Evolutionary conservation across 768 basidiomycete genomes (phyloP).

Genomic region (Macrolepiota dolichaula): DNA sequence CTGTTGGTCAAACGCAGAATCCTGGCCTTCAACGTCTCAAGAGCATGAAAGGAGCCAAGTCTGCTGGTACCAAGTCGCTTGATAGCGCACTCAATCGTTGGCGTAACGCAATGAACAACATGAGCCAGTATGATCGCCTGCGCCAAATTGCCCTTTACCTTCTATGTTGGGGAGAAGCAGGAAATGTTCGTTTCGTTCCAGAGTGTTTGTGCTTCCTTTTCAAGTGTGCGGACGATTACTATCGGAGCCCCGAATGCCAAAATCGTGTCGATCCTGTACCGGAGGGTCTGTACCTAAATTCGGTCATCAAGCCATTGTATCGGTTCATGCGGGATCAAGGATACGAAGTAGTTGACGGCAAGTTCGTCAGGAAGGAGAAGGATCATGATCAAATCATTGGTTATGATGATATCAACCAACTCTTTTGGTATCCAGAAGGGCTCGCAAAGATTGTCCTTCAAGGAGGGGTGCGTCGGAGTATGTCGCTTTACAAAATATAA

Average conservation of each 20-base stretch:
- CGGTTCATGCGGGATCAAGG: conserved; percentile 96
- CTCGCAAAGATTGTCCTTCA: conserved; percentile 86
- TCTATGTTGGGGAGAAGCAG: conserved; percentile 97
- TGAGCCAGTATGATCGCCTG: conserved; percentile 98
- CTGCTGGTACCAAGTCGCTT: conserved; percentile 68
- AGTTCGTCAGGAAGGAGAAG: conserved; percentile 90
- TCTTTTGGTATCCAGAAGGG: conserved; percentile 99
- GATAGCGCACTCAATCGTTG: conserved; percentile 93
- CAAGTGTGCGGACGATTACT: conserved; percentile 99
- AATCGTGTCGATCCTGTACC: conserved; percentile 89
- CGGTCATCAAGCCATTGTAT: conserved; percentile 93
- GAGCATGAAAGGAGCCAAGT: conserved; percentile 64
- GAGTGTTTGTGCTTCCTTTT: conserved; percentile 99
- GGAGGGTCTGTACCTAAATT: conserved; percentile 89
- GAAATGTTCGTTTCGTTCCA: conserved; percentile 95
- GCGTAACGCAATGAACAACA: conserved; percentile 98
- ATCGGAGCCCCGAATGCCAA: conserved; percentile 97
- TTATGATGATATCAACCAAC: conserved; percentile 99
- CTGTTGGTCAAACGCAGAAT: conserved; percentile 92
- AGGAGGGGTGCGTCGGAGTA: conserved; percentile 67
- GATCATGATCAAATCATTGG: conserved; percentile 96
- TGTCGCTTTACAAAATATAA: conserved; percentile 1
- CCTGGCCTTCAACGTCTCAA: conserved; percentile 88
- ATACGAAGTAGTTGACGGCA: conserved; percentile 92
- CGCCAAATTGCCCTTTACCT: conserved; percentile 95